Evolutionary conservation across 2,329 filamentous ascomycete genomes (phyloP), one percentile per base, ranked within the genome.

Genomic region (Elsinoe arachidis): DNA sequence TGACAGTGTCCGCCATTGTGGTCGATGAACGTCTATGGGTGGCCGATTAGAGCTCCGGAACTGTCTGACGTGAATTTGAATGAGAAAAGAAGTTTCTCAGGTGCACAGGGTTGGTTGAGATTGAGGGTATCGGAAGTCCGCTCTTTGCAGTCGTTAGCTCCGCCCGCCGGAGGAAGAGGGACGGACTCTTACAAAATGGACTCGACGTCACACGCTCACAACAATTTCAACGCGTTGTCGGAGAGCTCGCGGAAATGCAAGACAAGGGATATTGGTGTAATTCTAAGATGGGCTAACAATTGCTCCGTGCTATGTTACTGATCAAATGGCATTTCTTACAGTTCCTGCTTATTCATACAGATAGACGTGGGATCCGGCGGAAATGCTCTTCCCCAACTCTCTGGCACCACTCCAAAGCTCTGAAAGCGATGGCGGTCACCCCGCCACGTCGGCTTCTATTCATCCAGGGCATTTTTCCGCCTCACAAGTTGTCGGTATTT

Each of bases 1-100:
- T 76, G 60, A 77, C 68, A 30, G 75, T 77, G 68, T 76, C 71
- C 61, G 75, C 72, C 75, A 78, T 78, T 59, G 46, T 61, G 62
- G 44, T 23, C 46, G 43, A 4, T 35, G 19, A 34, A 39, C 34
- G n/a, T 39, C 49, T 39, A 21, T 39, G 19, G 17, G 35, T 39
- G 49, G 19, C 39, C 35, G 23, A 53, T 38, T 9, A 34, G 12
- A 26, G 19, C 38, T 21, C 49, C 21, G 37, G 23, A 34, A 26
- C 14, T 23, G 17, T 19, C 19, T 26, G 53, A 23, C 26, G 37
- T 54, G 34, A 3, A 39, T 54, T 35, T 21, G 21, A 41, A 35
- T 54, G 39, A 15, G 26, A 17, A 21, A 43, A 41, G 53, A 43
- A 55, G 53, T 38, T 41, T 54, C 39, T 49, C 23, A 56, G 38